Evolutionary conservation across 352 stramenopile genomes (phyloP), one percentile per base, ranked within the genome.

Genomic region (Phytophthora pistaciae): DNA sequence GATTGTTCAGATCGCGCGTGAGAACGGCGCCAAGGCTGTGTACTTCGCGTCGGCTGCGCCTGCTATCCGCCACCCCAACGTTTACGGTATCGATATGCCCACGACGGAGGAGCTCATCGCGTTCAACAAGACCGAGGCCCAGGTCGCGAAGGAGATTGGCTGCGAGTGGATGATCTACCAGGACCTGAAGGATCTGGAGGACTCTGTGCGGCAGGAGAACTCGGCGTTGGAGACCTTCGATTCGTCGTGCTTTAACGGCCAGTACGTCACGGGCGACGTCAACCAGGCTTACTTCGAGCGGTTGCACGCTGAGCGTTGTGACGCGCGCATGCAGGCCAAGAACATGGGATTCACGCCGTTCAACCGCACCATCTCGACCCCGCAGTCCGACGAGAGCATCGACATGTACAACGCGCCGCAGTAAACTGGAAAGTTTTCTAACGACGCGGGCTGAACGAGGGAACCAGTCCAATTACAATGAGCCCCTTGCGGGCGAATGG

Each of bases 81-180:
- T 99, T 31, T 99, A 99, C 81, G 98, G 98, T 46, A 99, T 99
- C 76, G 98, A 99, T 78, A 99, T 99, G 88, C 98, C 98, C 9
- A 99, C 98, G 52, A 85, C 89, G 36, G 91, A 98, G 55, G 98
- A 99, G 79, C 87, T 99, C 23, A 98, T 99, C 73, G 98, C 98
- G 7, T 98, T 99, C 77, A 93, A 98, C 75, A 87, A 95, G 56
- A 95, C 96, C 5, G 92, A 98, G 49, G 93, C 97, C 7, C 84
- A 99, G 74, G 98, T 99, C 69, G 95, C 96, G 7, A 80, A 88
- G 44, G 90, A 97, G 64, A 96, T 99, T 75, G 95, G 93, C 27
- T 98, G 92, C 75, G 97, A 99, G 80, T 99, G 95, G 91, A 93
- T 99, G 57, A 90, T 99, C 58, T 99, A 86, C 74, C 89, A 96